Base-by-base conservation (phyloP, 2,329 filamentous ascomycete species). In the Cladosporium sp. region DNA sequence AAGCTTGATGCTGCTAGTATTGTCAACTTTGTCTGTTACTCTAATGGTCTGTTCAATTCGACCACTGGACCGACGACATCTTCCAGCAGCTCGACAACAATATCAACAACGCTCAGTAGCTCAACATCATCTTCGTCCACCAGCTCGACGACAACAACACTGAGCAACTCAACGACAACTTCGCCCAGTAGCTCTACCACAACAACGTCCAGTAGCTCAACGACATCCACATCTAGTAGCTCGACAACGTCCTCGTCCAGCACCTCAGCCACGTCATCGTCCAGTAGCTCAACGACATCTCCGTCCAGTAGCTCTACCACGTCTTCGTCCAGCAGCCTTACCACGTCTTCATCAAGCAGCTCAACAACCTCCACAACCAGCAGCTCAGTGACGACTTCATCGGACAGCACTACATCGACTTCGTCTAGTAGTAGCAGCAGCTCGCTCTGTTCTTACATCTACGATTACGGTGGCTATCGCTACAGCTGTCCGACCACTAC, bases 1-100 rank as follows among this genome's bases (percentile, higher is more conserved):
- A n/a, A 59, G n/a, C 39, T 59, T 11, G 38, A 59, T 22, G 38
- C 49, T 5, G 20, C 43, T 15, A 28, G 22, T 17, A 47, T 47
- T 9, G 30, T 52, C 12, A 39, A 47, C 28, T 30, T 52, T 38
- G 40, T 59, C 11, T 59, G 56, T 37, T 52, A 52, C 14, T 28
- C 49, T 28, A 30, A 8, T 3, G 28, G 47, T 30, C 34, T 9
- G n/a, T 20, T 15, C 11, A 50, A 25, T 14, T 36, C 17, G n/a
- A 36, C 14, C 20, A 40, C 20, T 20, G 39, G 50, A 22, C 28
- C 38, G 3, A 52, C 50, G 7, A 28, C 50, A 14, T 52, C 47
- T 1, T 12, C 50, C 39, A 36, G 1, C 11, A 52, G 37, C 12
- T 20, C 47, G 19, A 19, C 36, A 7, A 42, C 19, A 1, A 19